These are phyloP conservation scores for Thermochaetoides thermophila DNA, from an alignment of 495 filamentous ascomycete species.

Conservation along the genomic window DNA sequence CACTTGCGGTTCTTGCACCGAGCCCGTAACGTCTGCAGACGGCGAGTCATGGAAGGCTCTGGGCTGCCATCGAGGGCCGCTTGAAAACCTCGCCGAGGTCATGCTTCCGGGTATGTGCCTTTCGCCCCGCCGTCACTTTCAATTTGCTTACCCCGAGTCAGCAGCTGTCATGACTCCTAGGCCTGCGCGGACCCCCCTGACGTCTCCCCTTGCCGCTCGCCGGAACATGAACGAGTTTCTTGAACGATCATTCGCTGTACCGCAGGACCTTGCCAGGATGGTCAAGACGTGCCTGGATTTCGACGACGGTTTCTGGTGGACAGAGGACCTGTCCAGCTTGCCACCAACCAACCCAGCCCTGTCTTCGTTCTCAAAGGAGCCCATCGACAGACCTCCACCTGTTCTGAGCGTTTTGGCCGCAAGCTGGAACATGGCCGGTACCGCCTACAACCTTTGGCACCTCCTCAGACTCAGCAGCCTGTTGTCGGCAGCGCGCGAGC, in stretches of 20 bases:
- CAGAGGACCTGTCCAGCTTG: conserved; percentile 30
- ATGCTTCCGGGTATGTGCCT: conserved; percentile 29
- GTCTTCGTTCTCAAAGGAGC: conserved; percentile 25
- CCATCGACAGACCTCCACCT: conserved; percentile 27
- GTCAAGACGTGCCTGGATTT: conserved; percentile 31
- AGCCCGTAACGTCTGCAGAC: conserved; percentile 18
- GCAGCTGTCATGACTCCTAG: conserved; percentile 28
- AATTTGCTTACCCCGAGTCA: conserved; percentile 1
- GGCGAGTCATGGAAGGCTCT: conserved; percentile 31
- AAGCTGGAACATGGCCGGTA: conserved; percentile 32
- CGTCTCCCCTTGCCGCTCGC: conserved; percentile 31
- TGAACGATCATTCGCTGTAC: conserved; percentile 27
- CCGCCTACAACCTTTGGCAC: conserved; percentile 31
- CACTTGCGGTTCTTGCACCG: conserved; percentile 28
- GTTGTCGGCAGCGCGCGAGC: conserved; percentile 26
- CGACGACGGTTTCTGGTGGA: conserved; percentile 38
- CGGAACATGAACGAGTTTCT: conserved; percentile 37
- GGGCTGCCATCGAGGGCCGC: conserved; percentile 31
- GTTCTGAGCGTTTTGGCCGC: conserved; percentile 28
- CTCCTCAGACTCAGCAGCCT: conserved; percentile 29
- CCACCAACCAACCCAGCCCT: conserved; percentile 29
- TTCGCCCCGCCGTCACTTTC: not conserved
- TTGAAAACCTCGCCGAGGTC: conserved; percentile 27
- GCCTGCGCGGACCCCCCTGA: conserved; percentile 33
- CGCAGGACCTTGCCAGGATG: conserved; percentile 21